Evolutionary conservation across 2,329 filamentous ascomycete genomes (phyloP), one percentile per base, ranked within the genome.

Genomic region (Fusarium concolor): DNA sequence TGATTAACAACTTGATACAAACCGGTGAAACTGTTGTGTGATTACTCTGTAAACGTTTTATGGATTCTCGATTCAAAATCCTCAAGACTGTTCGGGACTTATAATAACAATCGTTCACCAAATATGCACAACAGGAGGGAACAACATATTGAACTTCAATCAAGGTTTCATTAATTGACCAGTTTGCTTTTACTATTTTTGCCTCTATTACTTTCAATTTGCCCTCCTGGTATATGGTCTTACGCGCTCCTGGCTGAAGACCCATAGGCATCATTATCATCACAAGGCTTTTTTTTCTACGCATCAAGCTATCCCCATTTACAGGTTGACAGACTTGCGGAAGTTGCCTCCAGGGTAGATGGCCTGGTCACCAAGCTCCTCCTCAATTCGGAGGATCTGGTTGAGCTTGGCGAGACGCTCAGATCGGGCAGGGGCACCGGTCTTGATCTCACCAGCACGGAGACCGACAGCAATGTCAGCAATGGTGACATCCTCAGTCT

Each of bases 401-500:
- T 99, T 99, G 80, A 99, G 92, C 90, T 99, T 99, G 83, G 96
- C 96, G 75, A 98, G 89, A 87, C 96, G 94, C 89, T 99, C 96
- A 76, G 95, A 97, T 79, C 96, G 92, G 80, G 92, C 92, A 75
- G 96, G 96, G 69, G 95, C 95, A 89, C 94, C 94, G 72, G 94
- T 97, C 93, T 97, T 97, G 90, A 99, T 98, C 89, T 99, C 93
- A 74, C 96, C 96, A 77, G 94, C 86, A 77, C 96, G 93, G 79
- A 99, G 92, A 86, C 96, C 96, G 75, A 99, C 96, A 71, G 94
- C 94, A 75, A 99, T 96, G 81, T 99, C 96, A 75, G 96, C 91
- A 81, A 99, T 99, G 83, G 96, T 99, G 76, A 99, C 96, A 86
- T 99, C 96, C 86, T 98, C 96, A 65, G 96, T 99, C 92, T 99